Evolutionary conservation across 192 early-diverging fungal species (phyloP).

Genomic region (Mortierella alpina): DNA sequence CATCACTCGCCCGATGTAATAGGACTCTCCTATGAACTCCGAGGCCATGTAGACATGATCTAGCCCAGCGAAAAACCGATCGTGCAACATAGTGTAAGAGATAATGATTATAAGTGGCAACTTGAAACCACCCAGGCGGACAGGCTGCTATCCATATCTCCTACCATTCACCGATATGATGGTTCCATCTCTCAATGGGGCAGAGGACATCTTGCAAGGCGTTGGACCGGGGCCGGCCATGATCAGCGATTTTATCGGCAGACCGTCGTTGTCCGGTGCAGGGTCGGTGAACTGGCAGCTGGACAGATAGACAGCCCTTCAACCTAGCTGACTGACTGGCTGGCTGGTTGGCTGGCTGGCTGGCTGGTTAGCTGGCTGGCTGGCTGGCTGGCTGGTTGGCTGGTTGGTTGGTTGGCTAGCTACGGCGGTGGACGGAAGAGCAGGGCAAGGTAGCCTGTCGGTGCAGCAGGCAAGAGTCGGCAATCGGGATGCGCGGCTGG

Average conservation of each 20-base stretch:
- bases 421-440: too few relatives aligned
- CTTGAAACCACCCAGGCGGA: background rate
- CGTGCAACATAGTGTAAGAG: background rate
- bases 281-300: background rate
- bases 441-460: too few relatives aligned
- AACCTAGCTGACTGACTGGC: background rate
- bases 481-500: too few relatives aligned
- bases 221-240: conserved; percentile 34
- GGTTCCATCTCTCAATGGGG: conserved; percentile 31
- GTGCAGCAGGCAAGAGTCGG: too few relatives aligned
- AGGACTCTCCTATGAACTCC: conserved; percentile 78
- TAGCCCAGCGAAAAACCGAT: conserved; percentile 30
- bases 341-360: too few relatives aligned
- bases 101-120: background rate
- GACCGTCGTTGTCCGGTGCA: background rate
- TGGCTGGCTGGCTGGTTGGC: too few relatives aligned
- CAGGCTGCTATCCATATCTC: background rate
- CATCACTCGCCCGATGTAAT: conserved; percentile 85
- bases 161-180: conserved; percentile 47
- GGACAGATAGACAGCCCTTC: background rate
- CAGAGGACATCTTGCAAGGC: conserved; percentile 18
- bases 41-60: conserved; percentile 83
- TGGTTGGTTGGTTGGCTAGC: too few relatives aligned
- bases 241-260: background rate
- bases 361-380: too few relatives aligned